These are phyloP conservation scores for Austropuccinia psidii DNA, from an alignment of 1,284 basidiomycete genomes.

Conservation along the genomic window DNA sequence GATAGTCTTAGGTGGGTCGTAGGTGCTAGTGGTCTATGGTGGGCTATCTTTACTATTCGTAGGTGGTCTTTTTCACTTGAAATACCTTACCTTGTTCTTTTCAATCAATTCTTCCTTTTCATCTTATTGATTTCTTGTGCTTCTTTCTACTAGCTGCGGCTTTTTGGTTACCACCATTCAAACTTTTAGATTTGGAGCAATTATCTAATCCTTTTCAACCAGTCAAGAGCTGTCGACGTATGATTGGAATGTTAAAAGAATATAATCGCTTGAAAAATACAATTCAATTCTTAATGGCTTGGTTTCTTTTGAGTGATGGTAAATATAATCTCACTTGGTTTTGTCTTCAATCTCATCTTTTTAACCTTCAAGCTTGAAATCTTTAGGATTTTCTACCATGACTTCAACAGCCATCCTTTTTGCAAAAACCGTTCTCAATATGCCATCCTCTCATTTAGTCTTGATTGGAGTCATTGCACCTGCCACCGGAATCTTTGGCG, in stretches of 20 bases:
- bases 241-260: conserved; percentile 1
- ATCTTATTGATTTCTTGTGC: neutral
- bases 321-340: neutral
- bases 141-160: conserved; percentile 14
- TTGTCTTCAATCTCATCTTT: neutral
- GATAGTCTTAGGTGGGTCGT: conserved; percentile 67
- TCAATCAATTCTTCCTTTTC: neutral
- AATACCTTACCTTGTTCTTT: no score
- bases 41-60: conserved; percentile 69
- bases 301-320: conserved; percentile 34
- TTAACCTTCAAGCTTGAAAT: neutral
- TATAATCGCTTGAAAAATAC: conserved; percentile 21
- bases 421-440: conserved; percentile 67
- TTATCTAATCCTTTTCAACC: conserved; percentile 16
- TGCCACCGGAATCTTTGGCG: conserved; percentile 62
- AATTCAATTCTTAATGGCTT: conserved; percentile 22
- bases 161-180: conserved; percentile 3
- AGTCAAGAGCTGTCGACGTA: neutral
- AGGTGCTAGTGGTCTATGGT: conserved; percentile 71
- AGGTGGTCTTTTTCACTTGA: conserved; percentile 52
- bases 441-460: conserved; percentile 63
- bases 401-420: conserved; percentile 74
- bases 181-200: neutral
- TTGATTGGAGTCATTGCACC: conserved; percentile 63
- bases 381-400: conserved; percentile 66